Evolutionary conservation across 352 stramenopile species (phyloP).

Genomic region (Aphanomyces euteiches): DNA sequence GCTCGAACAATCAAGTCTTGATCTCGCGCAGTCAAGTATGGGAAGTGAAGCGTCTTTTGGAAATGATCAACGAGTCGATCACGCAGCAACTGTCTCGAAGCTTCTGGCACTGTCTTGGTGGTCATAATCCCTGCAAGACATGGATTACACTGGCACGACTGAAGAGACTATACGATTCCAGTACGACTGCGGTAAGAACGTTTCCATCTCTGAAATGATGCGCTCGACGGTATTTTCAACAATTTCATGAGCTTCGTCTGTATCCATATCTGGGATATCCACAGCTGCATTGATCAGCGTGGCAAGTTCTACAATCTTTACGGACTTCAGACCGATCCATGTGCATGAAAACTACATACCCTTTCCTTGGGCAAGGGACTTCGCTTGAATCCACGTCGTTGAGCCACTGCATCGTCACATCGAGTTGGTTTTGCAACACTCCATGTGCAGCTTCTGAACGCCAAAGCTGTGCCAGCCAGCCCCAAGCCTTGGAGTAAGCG

Average conservation of each 20-base stretch:
- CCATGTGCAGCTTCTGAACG: too few relatives aligned
- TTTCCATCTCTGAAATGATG: slow-evolving; percentile 18
- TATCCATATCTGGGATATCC: slow-evolving; percentile 22
- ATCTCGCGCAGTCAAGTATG: slow-evolving; percentile 19
- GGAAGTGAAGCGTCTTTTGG: slow-evolving; percentile 8
- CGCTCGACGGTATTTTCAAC: slow-evolving; percentile 13
- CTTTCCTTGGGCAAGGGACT: too few relatives aligned
- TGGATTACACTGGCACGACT: not conserved
- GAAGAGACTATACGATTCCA: not conserved
- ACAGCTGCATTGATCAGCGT: slow-evolving; percentile 20
- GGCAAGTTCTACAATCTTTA: slow-evolving; percentile 16
- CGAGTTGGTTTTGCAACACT: too few relatives aligned
- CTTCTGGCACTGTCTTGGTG: slow-evolving; percentile 18
- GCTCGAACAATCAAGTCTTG: slow-evolving; percentile 12
- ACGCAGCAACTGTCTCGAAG: not conserved
- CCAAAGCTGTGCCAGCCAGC: too few relatives aligned
- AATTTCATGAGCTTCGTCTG: slow-evolving; percentile 17
- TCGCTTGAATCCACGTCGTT: too few relatives aligned
- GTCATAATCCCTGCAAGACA: slow-evolving; percentile 9
- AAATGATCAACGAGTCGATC: not conserved
- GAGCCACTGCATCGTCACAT: too few relatives aligned
- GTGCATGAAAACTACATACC: too few relatives aligned
- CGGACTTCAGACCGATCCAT: not conserved
- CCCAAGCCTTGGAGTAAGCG: too few relatives aligned
- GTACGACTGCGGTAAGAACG: slow-evolving; percentile 23